phyloP scores from a whole-genome alignment of 2,329 filamentous ascomycete species.

The Apiospora rasikravindrae region DNA sequence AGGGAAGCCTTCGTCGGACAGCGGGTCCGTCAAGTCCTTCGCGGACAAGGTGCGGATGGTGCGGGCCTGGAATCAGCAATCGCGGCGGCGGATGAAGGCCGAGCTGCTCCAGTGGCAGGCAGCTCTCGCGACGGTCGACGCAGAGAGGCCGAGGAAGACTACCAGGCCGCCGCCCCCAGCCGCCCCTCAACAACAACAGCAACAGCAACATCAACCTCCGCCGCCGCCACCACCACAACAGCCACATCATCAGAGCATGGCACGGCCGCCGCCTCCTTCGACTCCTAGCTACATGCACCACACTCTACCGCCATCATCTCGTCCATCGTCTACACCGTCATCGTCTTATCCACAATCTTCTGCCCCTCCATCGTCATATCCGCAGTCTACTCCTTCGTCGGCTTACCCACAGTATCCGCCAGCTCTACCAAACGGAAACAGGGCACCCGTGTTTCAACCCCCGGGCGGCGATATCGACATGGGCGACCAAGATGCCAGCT shows the following conservation, averaged over 20 bases:
- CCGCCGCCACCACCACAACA: neutral
- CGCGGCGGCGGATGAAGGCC: slow-evolving; percentile 33
- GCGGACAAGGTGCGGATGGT: slow-evolving; percentile 32
- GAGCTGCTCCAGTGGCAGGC: slow-evolving; percentile 37
- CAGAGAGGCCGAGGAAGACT: slow-evolving; percentile 26
- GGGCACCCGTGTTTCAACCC: slow-evolving; percentile 13
- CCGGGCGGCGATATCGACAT: neutral
- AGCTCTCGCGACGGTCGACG: slow-evolving; percentile 36
- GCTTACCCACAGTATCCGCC: neutral
- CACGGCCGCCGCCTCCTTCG: neutral
- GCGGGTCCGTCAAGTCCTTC: slow-evolving; percentile 27
- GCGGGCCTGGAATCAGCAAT: slow-evolving; percentile 32
- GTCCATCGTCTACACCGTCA: neutral
- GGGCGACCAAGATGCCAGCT: slow-evolving; percentile 18
- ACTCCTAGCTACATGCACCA: neutral
- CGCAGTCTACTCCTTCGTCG: neutral
- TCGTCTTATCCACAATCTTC: neutral
- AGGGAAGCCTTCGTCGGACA: neutral
- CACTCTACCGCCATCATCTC: neutral
- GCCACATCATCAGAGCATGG: neutral
- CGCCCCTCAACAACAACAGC: neutral
- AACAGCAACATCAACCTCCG: neutral
- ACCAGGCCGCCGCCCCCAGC: slow-evolving; percentile 16
- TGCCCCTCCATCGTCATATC: neutral
- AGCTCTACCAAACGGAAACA: neutral